Evolutionary conservation across 78 protist genomes (phyloP), one percentile per base, ranked within the genome.

Genomic region (Dictyostelium citrinum): DNA sequence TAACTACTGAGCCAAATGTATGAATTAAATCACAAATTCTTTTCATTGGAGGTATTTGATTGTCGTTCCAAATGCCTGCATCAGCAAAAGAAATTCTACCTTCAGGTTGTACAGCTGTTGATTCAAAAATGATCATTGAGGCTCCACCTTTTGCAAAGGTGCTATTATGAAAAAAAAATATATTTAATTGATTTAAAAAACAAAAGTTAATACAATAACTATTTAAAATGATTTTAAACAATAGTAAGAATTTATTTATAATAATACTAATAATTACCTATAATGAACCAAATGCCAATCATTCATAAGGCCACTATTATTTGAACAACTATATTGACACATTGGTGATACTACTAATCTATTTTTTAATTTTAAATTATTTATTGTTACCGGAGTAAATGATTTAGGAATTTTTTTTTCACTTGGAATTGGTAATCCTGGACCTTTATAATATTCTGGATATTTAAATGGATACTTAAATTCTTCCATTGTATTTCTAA

Each of bases 261-360:
- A 60, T 1, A 60, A 60, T 24, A 24, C 10, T n/a, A n/a, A n/a
- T n/a, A 60, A 8, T 27, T 22, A 64, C 72, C 35, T 64, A 29
- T 77, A 86, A 76, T 86, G 92, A 10, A 61, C 37, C 51, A 86
- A 43, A 41, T 86, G 92, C 45, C 43, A 86, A 61, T 86, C 92
- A 43, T 31, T 64, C 83, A 77, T 77, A 14, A 46, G 46, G 9
- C 92, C 92, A 55, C 64, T 55, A 4, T 55, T 55, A 86, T 86
- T 76, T 2, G 14, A 7, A 9, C 60, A 33, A 64, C 64, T 39
- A 17, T 86, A 86, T 74, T 39, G 43, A 64, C 71, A 80, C 91
- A 75, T 84, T 55, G 91, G 91, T 12, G 91, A 71, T 5, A 74
- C 91, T 14, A 84, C 91, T 17, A 84, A 5, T 75, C 91, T 84